A percentile compares a stretch with the other conserved stretches of the same genome.
phyloP scores from a whole-genome alignment of 176 grass and related monocot species.

The Oryza glumipatula region DNA sequence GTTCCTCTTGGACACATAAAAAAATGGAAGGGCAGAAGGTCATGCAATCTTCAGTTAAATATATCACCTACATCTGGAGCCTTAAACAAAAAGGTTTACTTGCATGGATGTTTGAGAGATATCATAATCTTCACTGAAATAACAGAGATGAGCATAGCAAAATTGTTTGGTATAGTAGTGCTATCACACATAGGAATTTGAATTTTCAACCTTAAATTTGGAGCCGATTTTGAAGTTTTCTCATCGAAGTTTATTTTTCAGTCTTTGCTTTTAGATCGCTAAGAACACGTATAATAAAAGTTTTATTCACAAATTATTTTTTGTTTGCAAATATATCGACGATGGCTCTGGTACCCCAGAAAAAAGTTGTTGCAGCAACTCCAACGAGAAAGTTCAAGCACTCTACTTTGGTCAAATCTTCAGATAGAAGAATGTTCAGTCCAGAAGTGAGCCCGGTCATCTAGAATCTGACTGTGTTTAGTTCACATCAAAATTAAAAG shows the following conservation, averaged over 20 bases:
- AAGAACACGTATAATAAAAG: no score
- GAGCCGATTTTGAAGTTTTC: no score
- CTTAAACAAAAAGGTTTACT: background rate
- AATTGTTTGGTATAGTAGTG: background rate
- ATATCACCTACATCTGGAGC: slow-evolving; percentile 14
- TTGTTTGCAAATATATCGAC: no score
- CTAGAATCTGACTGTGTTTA: background rate
- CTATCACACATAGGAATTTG: no score
- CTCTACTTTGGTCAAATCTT: background rate
- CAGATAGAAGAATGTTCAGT: background rate
- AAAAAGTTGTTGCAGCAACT: no score
- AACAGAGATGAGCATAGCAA: background rate
- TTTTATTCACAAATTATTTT: no score
- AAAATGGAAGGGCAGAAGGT: background rate
- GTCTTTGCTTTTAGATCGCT: no score
- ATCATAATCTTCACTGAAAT: background rate
- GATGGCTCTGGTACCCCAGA: no score
- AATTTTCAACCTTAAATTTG: no score
- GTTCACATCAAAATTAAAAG: no score
- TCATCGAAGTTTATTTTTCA: no score
- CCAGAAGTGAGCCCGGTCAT: background rate
- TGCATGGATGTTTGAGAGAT: background rate
- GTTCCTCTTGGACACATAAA: slow-evolving; percentile 14
- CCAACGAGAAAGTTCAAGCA: no score
- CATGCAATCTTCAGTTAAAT: slow-evolving; percentile 9